Conservation (phyloP, 2,329 filamentous ascomycete genomes). For the Drechslerella coelobrocha region DNA sequence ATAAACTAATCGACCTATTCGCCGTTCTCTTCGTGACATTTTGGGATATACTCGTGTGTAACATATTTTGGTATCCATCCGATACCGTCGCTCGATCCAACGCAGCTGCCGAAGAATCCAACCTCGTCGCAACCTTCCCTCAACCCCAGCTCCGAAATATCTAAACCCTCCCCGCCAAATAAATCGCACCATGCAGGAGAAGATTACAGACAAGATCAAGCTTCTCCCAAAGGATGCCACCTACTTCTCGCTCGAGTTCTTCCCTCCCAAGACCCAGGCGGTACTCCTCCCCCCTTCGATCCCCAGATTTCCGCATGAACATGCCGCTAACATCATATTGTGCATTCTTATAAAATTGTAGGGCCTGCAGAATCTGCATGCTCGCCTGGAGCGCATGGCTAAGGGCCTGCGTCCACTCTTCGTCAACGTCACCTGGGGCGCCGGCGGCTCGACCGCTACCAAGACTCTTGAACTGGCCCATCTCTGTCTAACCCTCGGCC, state of each 20-base stretch:
- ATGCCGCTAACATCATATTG: slow-evolving; percentile 20
- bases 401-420: slow-evolving; percentile 89
- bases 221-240: slow-evolving; percentile 55
- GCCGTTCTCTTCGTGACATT: too few species aligned
- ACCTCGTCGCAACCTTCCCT: background rate
- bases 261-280: slow-evolving; percentile 96
- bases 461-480: slow-evolving; percentile 95
- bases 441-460: slow-evolving; percentile 85
- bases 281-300: slow-evolving; percentile 57
- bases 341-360: slow-evolving; percentile 39
- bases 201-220: slow-evolving; percentile 42
- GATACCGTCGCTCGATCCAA: background rate
- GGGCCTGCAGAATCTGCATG: slow-evolving; percentile 90
- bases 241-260: slow-evolving; percentile 99
- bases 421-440: slow-evolving; percentile 97
- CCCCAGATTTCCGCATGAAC: background rate
- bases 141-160: too few species aligned
- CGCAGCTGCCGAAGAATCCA: background rate
- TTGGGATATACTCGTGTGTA: too few species aligned
- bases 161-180: background rate
- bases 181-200: slow-evolving; percentile 31
- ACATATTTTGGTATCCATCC: too few species aligned
- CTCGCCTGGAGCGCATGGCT: slow-evolving; percentile 93
- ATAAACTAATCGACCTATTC: too few species aligned
- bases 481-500: slow-evolving; percentile 88